These are phyloP conservation scores for Pisolithus tinctorius DNA, from an alignment of 768 basidiomycete species.

Conservation along the genomic window DNA sequence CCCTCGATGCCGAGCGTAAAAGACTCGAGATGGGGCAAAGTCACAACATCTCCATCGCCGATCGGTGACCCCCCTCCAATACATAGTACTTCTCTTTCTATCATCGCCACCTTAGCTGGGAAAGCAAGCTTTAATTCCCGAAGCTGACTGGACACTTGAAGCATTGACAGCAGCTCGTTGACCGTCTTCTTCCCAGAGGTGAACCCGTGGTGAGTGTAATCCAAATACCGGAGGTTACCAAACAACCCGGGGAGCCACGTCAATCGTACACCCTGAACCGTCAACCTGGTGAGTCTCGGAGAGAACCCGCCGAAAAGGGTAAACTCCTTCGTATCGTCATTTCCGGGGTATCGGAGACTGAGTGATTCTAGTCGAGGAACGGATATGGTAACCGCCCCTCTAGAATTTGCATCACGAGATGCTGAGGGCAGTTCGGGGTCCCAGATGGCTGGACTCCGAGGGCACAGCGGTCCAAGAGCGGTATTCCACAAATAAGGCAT, in stretches of 20 bases:
- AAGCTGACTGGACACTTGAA: conserved; percentile 47
- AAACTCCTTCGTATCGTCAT: conserved; percentile 67
- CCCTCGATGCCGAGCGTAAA: conserved; percentile 48
- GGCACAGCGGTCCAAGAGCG: conserved; percentile 50
- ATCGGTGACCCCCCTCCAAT: conserved; percentile 14
- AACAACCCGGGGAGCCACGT: conserved; percentile 59
- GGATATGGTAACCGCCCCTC: conserved; percentile 18
- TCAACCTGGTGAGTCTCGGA: conserved; percentile 48
- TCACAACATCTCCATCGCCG: conserved; percentile 26
- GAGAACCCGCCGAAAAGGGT: conserved; percentile 55
- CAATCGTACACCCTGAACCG: conserved; percentile 59
- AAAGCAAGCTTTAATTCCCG: conserved; percentile 52
- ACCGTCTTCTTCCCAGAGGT: conserved; percentile 50
- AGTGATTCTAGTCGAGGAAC: conserved; percentile 48
- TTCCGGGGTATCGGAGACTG: conserved; percentile 50
- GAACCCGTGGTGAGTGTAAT: conserved; percentile 71
- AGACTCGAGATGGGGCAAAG: conserved; percentile 39
- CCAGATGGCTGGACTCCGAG: conserved; percentile 21
- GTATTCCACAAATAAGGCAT: conserved; percentile 66
- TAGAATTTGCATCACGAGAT: conserved; percentile 2
- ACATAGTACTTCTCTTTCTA: conserved; percentile 10
- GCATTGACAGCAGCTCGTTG: conserved; percentile 50
- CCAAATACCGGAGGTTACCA: conserved; percentile 52
- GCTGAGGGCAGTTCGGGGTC: conserved; percentile 11
- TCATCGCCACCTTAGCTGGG: conserved; percentile 29